phyloP scores from a whole-genome alignment of 1,284 basidiomycete species.

The Inonotus obliquus region DNA sequence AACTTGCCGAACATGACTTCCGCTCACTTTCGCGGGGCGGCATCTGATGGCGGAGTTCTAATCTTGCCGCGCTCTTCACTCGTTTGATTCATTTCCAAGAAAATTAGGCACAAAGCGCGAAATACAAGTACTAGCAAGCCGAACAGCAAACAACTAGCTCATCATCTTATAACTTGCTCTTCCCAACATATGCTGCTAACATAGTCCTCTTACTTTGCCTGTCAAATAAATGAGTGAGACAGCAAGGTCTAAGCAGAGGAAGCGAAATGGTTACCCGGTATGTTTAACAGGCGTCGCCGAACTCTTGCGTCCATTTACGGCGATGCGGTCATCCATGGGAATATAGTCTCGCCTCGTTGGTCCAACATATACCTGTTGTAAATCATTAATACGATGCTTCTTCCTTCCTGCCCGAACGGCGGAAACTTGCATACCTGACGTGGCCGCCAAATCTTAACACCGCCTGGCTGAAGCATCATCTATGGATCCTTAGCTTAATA shows the following conservation, averaged over 20 bases:
- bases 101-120: neutral
- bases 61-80: neutral
- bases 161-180: slow-evolving; percentile 49
- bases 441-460: slow-evolving; percentile 89
- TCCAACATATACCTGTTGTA: slow-evolving; percentile 67
- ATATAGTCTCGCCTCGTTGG: slow-evolving; percentile 68
- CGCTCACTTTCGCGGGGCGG: neutral
- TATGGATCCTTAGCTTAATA: slow-evolving; percentile 28
- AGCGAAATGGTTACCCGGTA: slow-evolving; percentile 56
- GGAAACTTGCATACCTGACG: slow-evolving; percentile 50
- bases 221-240: slow-evolving; percentile 11
- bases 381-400: neutral
- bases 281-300: slow-evolving; percentile 66
- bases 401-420: slow-evolving; percentile 14
- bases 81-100: slow-evolving; percentile 8
- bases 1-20: neutral
- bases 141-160: neutral
- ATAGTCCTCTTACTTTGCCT: slow-evolving; percentile 77
- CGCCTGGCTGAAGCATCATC: slow-evolving; percentile 85
- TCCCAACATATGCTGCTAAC: slow-evolving; percentile 65
- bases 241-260: slow-evolving; percentile 8
- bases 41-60: slow-evolving; percentile 7
- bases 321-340: slow-evolving; percentile 52
- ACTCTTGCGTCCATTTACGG: slow-evolving; percentile 47
- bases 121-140: neutral